Conservation (phyloP, 805 yeast genomes). For the Yamadazyma tumulicola region DNA sequence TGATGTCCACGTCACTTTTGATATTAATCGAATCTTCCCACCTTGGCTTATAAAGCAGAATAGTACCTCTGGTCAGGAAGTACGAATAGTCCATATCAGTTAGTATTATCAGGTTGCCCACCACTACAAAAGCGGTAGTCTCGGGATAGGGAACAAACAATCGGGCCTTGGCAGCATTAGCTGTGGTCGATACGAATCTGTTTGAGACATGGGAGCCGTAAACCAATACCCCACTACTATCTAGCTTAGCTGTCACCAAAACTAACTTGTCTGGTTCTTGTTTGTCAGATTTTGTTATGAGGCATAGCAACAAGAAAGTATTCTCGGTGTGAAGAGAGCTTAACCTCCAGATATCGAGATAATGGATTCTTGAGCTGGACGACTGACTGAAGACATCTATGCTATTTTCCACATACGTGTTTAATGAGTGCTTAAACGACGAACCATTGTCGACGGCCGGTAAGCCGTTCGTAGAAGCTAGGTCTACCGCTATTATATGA, state of each 20-base stretch:
- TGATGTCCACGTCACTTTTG: conserved; percentile 46
- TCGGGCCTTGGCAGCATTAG: conserved; percentile 34
- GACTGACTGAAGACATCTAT: conserved; percentile 44
- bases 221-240: conserved; percentile 48
- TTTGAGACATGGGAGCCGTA: conserved; percentile 66
- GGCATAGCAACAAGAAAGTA: conserved; percentile 41
- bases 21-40: conserved; percentile 83
- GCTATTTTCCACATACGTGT: conserved; percentile 24
- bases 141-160: conserved; percentile 58
- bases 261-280: conserved; percentile 28
- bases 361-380: conserved; percentile 45
- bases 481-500: conserved; percentile 24
- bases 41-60: conserved; percentile 39
- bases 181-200: conserved; percentile 23
- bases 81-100: conserved; percentile 51
- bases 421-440: conserved; percentile 31
- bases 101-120: conserved; percentile 59
- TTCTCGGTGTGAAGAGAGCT: conserved; percentile 16
- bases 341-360: conserved; percentile 60
- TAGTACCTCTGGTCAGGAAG: conserved; percentile 17
- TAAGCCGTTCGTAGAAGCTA: conserved; percentile 24
- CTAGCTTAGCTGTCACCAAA: conserved; percentile 51
- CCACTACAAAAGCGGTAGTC: conserved; percentile 56
- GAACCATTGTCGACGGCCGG: conserved; percentile 23
- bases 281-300: conserved; percentile 15